These are phyloP conservation scores for Coffea humblotiana DNA, from an alignment of 305 asterid genomes.

Conservation along the genomic window DNA sequence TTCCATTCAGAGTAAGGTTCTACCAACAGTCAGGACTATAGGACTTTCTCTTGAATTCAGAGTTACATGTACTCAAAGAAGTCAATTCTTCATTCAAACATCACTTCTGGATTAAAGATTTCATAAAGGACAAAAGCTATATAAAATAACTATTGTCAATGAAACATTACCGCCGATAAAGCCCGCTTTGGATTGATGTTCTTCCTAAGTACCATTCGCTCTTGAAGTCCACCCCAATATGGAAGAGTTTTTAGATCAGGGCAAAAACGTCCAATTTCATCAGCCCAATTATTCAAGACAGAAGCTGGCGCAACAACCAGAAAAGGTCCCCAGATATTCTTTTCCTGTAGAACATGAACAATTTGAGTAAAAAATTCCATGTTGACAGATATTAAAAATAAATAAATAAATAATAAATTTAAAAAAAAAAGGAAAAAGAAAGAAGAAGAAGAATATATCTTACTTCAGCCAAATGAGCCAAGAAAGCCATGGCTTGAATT, in stretches of 20 bases:
- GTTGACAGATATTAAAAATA: conserved; percentile 6
- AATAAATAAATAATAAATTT: neutral
- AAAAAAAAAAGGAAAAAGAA: too few relatives aligned
- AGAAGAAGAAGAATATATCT: conserved; percentile 14
- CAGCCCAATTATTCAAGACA: conserved; percentile 97
- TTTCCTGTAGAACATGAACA: conserved; percentile 54
- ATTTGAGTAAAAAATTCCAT: conserved; percentile 24
- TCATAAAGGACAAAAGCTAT: neutral
- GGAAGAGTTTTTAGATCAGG: conserved; percentile 97
- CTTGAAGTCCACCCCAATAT: conserved; percentile 93
- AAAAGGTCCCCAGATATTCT: conserved; percentile 99
- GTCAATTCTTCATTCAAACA: neutral
- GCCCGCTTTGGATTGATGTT: conserved; percentile 94
- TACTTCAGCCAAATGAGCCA: conserved; percentile 99
- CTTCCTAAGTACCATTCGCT: conserved; percentile 87
- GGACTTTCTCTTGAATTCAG: neutral
- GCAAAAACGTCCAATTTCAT: conserved; percentile 96
- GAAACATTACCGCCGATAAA: conserved; percentile 75
- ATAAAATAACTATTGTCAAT: conserved; percentile 11
- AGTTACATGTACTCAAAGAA: neutral
- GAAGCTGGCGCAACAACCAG: conserved; percentile 98
- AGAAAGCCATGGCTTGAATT: conserved; percentile 97
- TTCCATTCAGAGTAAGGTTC: neutral
- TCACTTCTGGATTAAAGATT: neutral
- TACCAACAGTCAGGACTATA: neutral